Percentiles rank a stretch among this genome's conserved stretches.
Evolutionary conservation across 441 rosid genomes (phyloP).

Genomic region (Biscutella auriculata): DNA sequence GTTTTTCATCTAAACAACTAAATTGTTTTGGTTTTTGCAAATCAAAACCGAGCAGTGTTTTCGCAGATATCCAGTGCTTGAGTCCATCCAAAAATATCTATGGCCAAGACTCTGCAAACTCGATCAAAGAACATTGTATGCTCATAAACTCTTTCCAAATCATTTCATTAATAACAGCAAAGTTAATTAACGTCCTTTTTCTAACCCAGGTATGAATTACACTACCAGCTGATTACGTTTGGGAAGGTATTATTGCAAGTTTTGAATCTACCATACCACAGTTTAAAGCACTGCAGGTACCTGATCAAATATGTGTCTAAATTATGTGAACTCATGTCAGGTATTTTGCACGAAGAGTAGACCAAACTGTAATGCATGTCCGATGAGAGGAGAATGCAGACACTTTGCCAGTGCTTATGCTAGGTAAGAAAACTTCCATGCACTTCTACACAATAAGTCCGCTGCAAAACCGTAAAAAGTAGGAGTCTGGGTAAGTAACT

Average conservation of each 20-base stretch:
- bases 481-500: neutral
- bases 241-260: constrained; percentile 63
- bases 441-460: neutral
- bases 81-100: constrained; percentile 84
- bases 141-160: constrained; percentile 17
- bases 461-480: neutral
- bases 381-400: constrained; percentile 97
- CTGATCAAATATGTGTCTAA: constrained; percentile 4
- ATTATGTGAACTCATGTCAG: constrained; percentile 38
- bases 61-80: constrained; percentile 80
- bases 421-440: constrained; percentile 49
- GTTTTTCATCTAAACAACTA: constrained; percentile 2
- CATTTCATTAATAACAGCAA: neutral
- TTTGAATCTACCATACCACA: neutral
- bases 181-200: constrained; percentile 18
- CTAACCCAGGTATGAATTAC: constrained; percentile 75
- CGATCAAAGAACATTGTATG: constrained; percentile 82
- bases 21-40: neutral
- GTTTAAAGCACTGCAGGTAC: constrained; percentile 4
- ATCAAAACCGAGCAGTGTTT: constrained; percentile 18
- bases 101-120: constrained; percentile 99
- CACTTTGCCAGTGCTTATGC: constrained; percentile 99
- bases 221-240: constrained; percentile 94
- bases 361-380: constrained; percentile 98
- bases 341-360: constrained; percentile 91